Percentiles rank a stretch among this genome's conserved stretches.
phyloP scores from a whole-genome alignment of 2,329 filamentous ascomycete species.

The Alternaria gansuensis region DNA sequence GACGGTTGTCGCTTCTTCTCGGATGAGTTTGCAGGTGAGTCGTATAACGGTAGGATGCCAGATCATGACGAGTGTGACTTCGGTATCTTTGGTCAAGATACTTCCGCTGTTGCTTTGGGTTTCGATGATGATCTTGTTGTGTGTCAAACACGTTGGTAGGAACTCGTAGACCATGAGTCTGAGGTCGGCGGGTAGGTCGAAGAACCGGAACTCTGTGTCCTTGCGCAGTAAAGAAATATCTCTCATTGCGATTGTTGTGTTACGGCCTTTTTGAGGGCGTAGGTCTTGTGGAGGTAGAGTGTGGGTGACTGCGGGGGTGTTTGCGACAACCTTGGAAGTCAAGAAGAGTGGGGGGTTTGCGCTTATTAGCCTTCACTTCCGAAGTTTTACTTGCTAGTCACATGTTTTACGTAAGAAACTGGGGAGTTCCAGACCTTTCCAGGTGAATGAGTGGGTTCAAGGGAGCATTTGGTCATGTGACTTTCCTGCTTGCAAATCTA shows the following conservation, averaged over 20 bases:
- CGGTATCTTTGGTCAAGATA: not conserved
- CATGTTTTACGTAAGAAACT: too few relatives aligned
- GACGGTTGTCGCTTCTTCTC: not conserved
- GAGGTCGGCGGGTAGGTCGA: not conserved
- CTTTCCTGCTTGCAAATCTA: too few relatives aligned
- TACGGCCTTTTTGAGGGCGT: not conserved
- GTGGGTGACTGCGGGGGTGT: too few relatives aligned
- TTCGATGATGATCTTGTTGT: not conserved
- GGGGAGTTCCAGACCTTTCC: not conserved
- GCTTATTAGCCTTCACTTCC: too few relatives aligned
- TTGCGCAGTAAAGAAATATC: not conserved
- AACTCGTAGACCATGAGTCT: not conserved
- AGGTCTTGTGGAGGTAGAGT: too few relatives aligned
- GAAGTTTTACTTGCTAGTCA: too few relatives aligned
- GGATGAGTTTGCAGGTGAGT: not conserved
- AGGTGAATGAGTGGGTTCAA: not conserved
- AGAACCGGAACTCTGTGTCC: not conserved
- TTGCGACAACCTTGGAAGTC: too few relatives aligned
- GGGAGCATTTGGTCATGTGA: too few relatives aligned
- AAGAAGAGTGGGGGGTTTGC: too few relatives aligned
- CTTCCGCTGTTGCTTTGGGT: not conserved
- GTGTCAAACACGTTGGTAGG: not conserved
- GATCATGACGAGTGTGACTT: not conserved
- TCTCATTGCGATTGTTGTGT: not conserved
- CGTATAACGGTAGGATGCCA: not conserved